Percentiles rank a stretch among this genome's conserved stretches.
Evolutionary conservation across 73 alveolate species (phyloP).

Genomic region (Paraurostyla sp.): DNA sequence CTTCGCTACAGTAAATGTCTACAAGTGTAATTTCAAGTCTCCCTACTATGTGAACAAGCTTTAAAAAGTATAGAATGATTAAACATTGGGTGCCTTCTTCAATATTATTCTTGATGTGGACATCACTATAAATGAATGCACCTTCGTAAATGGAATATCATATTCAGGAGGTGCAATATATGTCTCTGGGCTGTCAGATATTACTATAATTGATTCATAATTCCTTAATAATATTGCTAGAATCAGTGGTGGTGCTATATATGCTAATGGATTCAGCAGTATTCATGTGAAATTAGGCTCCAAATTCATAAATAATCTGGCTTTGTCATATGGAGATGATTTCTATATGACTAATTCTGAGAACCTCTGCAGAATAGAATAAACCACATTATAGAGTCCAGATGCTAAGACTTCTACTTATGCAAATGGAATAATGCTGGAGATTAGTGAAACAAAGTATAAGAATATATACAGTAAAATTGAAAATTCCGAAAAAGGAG

Average conservation of each 20-base stretch:
- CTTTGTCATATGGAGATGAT: conserved; percentile 23
- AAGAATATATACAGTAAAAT: background rate
- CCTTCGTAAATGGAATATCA: conserved; percentile 45
- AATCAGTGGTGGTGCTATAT: conserved; percentile 59
- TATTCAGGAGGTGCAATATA: conserved; percentile 56
- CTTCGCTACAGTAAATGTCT: conserved; percentile 19
- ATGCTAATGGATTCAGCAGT: conserved; percentile 52
- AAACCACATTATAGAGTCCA: background rate
- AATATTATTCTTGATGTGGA: background rate
- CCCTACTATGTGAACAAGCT: background rate
- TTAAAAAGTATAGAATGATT: background rate
- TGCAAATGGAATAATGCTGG: background rate
- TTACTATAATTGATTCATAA: background rate
- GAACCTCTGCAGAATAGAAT: background rate
- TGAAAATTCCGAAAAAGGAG: conserved; percentile 6
- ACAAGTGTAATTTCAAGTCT: background rate
- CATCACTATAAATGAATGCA: background rate
- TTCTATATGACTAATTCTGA: background rate
- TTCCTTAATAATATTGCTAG: conserved; percentile 19
- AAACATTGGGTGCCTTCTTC: conserved; percentile 31
- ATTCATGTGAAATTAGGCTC: background rate
- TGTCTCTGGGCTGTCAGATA: conserved; percentile 26
- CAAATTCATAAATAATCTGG: background rate
- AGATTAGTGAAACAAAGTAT: background rate
- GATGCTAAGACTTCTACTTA: conserved; percentile 17